Percentiles rank a stretch among this genome's conserved stretches.
phyloP scores from a whole-genome alignment of 192 early-diverging fungal species.

The Podila verticillata region DNA sequence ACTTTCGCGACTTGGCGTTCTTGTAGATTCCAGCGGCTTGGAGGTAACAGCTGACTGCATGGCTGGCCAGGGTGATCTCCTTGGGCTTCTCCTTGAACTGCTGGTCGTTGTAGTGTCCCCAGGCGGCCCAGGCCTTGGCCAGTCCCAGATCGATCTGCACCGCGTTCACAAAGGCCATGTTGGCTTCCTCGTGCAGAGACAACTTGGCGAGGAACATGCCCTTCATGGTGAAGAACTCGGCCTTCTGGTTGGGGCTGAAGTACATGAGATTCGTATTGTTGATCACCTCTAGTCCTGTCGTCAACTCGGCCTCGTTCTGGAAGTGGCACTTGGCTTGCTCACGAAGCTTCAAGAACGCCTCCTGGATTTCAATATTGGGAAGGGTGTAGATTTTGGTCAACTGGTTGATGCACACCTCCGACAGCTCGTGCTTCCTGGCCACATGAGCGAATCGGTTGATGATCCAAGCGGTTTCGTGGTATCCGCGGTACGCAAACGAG shows the following conservation, averaged over 20 bases:
- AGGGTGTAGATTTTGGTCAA: constrained; percentile 98
- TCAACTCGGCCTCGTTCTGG: constrained; percentile 86
- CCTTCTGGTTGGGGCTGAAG: constrained; percentile 91
- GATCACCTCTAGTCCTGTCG: constrained; percentile 95
- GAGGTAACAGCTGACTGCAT: constrained; percentile 96
- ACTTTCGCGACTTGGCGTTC: constrained; percentile 87
- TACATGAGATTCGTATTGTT: constrained; percentile 99
- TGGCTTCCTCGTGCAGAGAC: constrained; percentile 85
- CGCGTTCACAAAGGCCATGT: constrained; percentile 88
- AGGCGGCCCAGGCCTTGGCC: constrained; percentile 97
- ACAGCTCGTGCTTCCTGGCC: constrained; percentile 93
- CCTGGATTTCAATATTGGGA: constrained; percentile 99
- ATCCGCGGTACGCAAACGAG: constrained; percentile 95
- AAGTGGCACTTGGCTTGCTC: constrained; percentile 99
- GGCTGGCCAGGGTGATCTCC: constrained; percentile 83
- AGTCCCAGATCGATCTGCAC: constrained; percentile 89
- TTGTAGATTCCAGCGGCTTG: constrained; percentile 93
- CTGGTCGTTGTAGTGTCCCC: constrained; percentile 95
- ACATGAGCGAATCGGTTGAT: constrained; percentile 99
- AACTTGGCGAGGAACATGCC: constrained; percentile 94
- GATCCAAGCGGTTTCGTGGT: constrained; percentile 99
- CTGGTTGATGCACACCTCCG: constrained; percentile 91
- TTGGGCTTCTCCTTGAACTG: constrained; percentile 86
- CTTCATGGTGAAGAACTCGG: constrained; percentile 98
- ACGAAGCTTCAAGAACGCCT: constrained; percentile 95